A percentile compares a stretch with the other conserved stretches of the same genome.
Evolutionary conservation across 148 eudicot species (phyloP).

Genomic region (Agrostemma githago): DNA sequence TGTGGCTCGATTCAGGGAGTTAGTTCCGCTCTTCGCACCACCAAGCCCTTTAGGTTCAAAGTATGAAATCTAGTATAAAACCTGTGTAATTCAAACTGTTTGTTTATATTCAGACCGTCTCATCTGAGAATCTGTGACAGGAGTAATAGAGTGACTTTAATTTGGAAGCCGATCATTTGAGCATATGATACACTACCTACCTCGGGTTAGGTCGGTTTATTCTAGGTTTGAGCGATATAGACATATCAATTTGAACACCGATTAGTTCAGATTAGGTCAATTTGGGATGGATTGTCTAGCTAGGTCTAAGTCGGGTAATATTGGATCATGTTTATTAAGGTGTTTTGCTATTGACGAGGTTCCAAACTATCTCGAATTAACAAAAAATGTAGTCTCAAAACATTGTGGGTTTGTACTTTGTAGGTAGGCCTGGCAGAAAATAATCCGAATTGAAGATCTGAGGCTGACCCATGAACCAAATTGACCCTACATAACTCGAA

Average conservation of each 20-base stretch:
- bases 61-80: constrained; percentile 17
- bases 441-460: no score
- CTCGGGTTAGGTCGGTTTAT: neutral
- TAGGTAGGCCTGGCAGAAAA: no score
- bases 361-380: no score
- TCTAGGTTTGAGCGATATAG: neutral
- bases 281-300: no score
- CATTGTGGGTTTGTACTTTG: no score
- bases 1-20: constrained; percentile 38
- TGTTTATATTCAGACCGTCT: neutral
- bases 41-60: constrained; percentile 33
- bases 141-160: neutral
- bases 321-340: no score
- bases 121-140: neutral
- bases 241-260: neutral
- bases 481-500: no score
- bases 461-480: no score
- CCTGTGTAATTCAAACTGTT: neutral
- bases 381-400: neutral
- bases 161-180: neutral
- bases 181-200: neutral
- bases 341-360: no score
- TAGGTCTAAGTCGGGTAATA: no score
- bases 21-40: constrained; percentile 19
- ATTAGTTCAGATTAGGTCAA: no score